Evolutionary conservation across 2,329 filamentous ascomycete genomes (phyloP), one percentile per base, ranked within the genome.

Genomic region (Cylindrodendrum hubeiense): DNA sequence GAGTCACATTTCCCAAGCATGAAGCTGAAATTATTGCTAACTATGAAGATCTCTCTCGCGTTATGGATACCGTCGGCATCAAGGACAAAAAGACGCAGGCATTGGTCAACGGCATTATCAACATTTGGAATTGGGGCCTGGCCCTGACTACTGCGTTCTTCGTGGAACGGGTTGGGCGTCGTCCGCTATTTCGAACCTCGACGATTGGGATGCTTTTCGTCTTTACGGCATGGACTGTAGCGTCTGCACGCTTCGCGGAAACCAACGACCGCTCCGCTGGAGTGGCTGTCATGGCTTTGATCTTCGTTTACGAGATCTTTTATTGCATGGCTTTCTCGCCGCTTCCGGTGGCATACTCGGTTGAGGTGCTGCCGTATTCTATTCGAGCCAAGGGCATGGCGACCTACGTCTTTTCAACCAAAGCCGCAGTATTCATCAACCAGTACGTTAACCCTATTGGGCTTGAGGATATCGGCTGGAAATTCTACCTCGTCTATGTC

Each of bases 401-500:
- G 0, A 69, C 71, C 0, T 76, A 76, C 3, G 71, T 76, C 1
- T 71, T 77, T 13, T 56, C 73, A 0, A 76, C 74, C 5, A 76
- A 77, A 15, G 63, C 53, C 3, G 75, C 72, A 17, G 74, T 77
- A 0, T 76, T 78, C 39, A 69, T 77, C 3, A 77, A 78, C 34
- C 72, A 78, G 39, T 76, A 72, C 4, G 85, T 89, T 17, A 84
- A 85, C 30, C 87, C 87, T 0, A 84, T 85, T 56, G 87, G 83
- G 0, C 74, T 89, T 0, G 81, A 79, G 0, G 72, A 81, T 2
- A 82, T 88, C 26, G 79, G 80, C 0, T 89, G 85, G 81, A 83
- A 79, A 68, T 89, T 85, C 66, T 89, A 89, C 76, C 85, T 89
- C 65, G 80, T 89, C 17, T 89, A 89, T 60, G 84, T 86, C 44